Conservation (phyloP, 441 rosid species). For the Omphalea diandra region DNA sequence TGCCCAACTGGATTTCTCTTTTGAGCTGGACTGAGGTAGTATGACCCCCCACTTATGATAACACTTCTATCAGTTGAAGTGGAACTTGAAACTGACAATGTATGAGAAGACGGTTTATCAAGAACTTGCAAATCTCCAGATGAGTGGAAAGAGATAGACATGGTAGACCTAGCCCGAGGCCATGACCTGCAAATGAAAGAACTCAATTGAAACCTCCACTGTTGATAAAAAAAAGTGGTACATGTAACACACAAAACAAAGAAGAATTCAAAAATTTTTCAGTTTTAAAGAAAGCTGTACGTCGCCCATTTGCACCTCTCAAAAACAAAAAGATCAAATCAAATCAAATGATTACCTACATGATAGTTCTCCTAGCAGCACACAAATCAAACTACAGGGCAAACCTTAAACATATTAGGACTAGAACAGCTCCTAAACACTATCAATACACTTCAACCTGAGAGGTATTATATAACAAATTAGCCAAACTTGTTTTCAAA, state of each 20-base stretch:
- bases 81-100: slow-evolving; percentile 22
- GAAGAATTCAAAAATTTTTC: too few relatives aligned
- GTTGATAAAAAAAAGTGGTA: too few relatives aligned
- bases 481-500: background rate
- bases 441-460: too few relatives aligned
- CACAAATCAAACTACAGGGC: too few relatives aligned
- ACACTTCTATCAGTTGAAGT: slow-evolving; percentile 21
- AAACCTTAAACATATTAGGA: too few relatives aligned
- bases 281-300: too few relatives aligned
- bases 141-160: slow-evolving; percentile 26
- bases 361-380: too few relatives aligned
- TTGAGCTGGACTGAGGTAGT: slow-evolving; percentile 16
- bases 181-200: slow-evolving; percentile 31
- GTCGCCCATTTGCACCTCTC: too few relatives aligned
- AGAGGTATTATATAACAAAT: background rate
- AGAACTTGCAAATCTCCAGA: slow-evolving; percentile 20
- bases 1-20: slow-evolving; percentile 41
- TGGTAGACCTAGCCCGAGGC: slow-evolving; percentile 17
- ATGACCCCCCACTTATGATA: slow-evolving; percentile 19
- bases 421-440: too few relatives aligned
- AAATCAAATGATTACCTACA: too few relatives aligned
- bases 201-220: background rate
- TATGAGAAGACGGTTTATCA: slow-evolving; percentile 24
- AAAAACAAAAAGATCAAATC: too few relatives aligned
- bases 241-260: too few relatives aligned